Conservation (phyloP, 2,329 filamentous ascomycete species). For the Simplicillium sp. region DNA sequence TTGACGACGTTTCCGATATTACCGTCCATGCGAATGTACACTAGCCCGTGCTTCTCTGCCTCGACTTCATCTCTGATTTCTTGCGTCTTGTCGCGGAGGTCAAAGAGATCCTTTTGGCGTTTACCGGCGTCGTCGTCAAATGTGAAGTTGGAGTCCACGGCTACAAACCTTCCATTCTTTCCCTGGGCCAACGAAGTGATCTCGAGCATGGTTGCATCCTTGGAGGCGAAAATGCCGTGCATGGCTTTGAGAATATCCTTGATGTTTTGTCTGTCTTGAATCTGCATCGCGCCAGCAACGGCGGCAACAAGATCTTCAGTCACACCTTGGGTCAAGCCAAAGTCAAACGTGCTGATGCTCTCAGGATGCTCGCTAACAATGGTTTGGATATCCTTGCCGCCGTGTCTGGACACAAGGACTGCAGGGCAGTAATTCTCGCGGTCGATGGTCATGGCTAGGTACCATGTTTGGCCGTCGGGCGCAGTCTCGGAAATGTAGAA, state of each 20-base stretch:
- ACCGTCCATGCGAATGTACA: constrained; percentile 57
- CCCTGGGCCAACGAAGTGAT: constrained; percentile 25
- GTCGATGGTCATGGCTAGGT: constrained; percentile 31
- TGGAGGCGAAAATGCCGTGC: constrained; percentile 29
- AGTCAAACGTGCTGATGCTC: constrained; percentile 10
- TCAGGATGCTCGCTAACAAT: constrained; percentile 6
- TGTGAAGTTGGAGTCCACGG: constrained; percentile 28
- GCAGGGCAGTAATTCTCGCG: constrained; percentile 27
- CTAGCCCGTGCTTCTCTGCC: constrained; percentile 56
- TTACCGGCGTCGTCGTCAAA: constrained; percentile 37
- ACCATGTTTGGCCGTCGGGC: constrained; percentile 23
- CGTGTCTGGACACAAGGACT: constrained; percentile 23
- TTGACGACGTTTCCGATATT: constrained; percentile 81
- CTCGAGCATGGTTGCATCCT: constrained; percentile 37
- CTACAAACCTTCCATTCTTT: constrained; percentile 16
- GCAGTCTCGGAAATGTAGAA: constrained; percentile 26
- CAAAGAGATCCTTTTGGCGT: constrained; percentile 30
- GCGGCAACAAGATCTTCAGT: constrained; percentile 11
- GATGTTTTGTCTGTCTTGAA: constrained; percentile 8
- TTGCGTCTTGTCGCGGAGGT: constrained; percentile 20
- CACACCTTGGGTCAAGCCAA: constrained; percentile 18
- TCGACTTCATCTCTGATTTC: constrained; percentile 24
- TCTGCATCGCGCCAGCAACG: constrained; percentile 5
- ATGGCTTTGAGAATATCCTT: constrained; percentile 12
- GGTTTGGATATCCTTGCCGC: constrained; percentile 9